Base-by-base conservation (phyloP, 345 rosid species). In the Citrus mangshanensis region DNA sequence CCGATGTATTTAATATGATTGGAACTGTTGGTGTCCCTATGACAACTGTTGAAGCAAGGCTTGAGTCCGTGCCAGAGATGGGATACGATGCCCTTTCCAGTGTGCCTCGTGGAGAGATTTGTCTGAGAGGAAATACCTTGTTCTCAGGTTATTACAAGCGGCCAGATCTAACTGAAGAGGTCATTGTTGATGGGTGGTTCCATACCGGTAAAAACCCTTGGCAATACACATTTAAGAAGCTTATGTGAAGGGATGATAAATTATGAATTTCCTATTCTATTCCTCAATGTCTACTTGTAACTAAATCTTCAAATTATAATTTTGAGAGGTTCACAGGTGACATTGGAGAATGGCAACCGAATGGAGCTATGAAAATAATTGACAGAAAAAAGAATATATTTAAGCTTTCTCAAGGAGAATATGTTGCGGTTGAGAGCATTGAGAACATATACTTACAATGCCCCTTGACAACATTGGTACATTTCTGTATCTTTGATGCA, bases 301-400 rank as follows among this genome's bases (percentile, higher is more conserved):
- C 8, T 54, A 24, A 76, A 66, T 76, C 65, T 75, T n/a, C 30
- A 46, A 18, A 24, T 69, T 24, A 30, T 77, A 64, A 80, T 72
- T 28, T 79, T 73, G 51, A 28, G 64, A 73, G 46, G 21, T 3
- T 71, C 79, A 61, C 81, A 95, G 98, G 99, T 74, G 99, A 95
- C 83, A 88, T 95, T 58, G 99, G 98, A 63, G 98, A 95, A 76
- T 85, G 89, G 98, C 97, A 93, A 83, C 86, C 90, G 18, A 88
- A 89, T 82, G 99, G 99, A 81, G 83, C 95, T 9, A 82, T 95
- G 97, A 95, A 95, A 86, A 90, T 95, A 67, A 89, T 95, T 28
- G 98, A 93, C 85, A 90, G 98, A 84, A 91, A 95, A 54, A 93
- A 93, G 93, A 95, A 95, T 86, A 94, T 96, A 75, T 96, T 96